Base-by-base conservation (phyloP, 352 stramenopile species). In the Stramenopiles sp. region DNA sequence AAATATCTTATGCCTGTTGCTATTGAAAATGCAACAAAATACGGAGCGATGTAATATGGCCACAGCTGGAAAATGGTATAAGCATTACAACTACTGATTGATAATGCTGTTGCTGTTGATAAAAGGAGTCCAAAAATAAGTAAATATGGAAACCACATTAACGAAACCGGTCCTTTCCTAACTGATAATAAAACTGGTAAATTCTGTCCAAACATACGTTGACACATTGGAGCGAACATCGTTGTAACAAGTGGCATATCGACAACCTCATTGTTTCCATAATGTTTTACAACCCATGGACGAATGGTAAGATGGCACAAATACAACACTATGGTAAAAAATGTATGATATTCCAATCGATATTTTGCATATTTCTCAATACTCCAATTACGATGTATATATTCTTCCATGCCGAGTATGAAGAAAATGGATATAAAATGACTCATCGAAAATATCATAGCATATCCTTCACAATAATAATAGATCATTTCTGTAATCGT, bases 281-380 rank as follows among this genome's bases (percentile, higher is more conserved):
- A 69, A 69, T 69, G 53, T 69, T 69, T 69, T 69, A 69, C 53
- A 23, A 69, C 53, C 53, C 53, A 69, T 69, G 53, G 53, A 27
- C 53, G 53, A 69, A 69, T 69, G 20, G 53, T 69, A 23, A 69
- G 53, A 27, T 69, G 53, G 27, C 53, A 69, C 53, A 69, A 69
- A 69, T 69, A 69, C 53, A 69, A 69, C 20, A 69, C 27, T 20
- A 69, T 27, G 53, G 53, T 69, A 69, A 23, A 27, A 69, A 69
- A 69, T 69, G 53, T 69, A 69, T 27, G 53, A 69, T 69, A 69
- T 69, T 69, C 53, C 53, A 69, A 69, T 69, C 53, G 53, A 69
- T 69, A 69, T 27, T 69, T 69, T 23, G 53, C 53, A 69, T 69
- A 69, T 69, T 69, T 69, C 53, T 27, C 53, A 69, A 69, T 69